Evolutionary conservation across 495 filamentous ascomycete species (phyloP).

Genomic region (Penicillium lagena): DNA sequence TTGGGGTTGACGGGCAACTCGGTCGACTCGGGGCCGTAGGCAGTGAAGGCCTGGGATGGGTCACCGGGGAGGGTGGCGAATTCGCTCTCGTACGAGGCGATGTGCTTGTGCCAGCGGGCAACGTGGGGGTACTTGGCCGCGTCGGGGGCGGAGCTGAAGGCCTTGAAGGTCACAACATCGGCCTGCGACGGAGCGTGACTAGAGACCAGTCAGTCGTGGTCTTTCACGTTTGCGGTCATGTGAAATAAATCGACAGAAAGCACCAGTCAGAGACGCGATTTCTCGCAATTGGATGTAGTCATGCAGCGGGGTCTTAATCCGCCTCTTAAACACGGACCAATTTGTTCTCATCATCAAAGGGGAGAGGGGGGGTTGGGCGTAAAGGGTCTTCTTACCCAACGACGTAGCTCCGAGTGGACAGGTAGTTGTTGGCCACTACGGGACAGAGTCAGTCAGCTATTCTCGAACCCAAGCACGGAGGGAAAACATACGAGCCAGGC

Average conservation of each 20-base stretch:
- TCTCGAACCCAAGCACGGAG: constrained; percentile 16
- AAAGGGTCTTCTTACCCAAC: constrained; percentile 61
- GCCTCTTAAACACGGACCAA: constrained; percentile 99
- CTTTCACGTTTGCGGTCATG: neutral
- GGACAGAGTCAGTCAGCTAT: constrained; percentile 31
- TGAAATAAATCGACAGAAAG: constrained; percentile 8
- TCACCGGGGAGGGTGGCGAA: constrained; percentile 90
- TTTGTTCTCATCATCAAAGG: constrained; percentile 74
- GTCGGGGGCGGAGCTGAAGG: constrained; percentile 66
- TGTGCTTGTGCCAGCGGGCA: constrained; percentile 98
- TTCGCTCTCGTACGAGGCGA: constrained; percentile 80
- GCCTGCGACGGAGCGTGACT: constrained; percentile 88
- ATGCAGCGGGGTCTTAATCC: constrained; percentile 92
- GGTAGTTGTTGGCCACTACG: constrained; percentile 86
- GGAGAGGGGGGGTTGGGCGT: constrained; percentile 8
- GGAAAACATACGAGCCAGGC: constrained; percentile 66
- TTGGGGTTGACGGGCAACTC: constrained; percentile 76
- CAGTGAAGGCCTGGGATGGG: constrained; percentile 75
- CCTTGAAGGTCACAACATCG: constrained; percentile 92
- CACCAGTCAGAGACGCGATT: constrained; percentile 74
- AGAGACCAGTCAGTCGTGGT: constrained; percentile 25
- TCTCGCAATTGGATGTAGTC: constrained; percentile 76
- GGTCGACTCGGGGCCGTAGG: constrained; percentile 81
- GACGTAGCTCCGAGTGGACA: constrained; percentile 88
- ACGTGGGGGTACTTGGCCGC: constrained; percentile 86